Evolutionary conservation across 495 filamentous ascomycete genomes (phyloP).

Genomic region (Aspergillus kassunensis): DNA sequence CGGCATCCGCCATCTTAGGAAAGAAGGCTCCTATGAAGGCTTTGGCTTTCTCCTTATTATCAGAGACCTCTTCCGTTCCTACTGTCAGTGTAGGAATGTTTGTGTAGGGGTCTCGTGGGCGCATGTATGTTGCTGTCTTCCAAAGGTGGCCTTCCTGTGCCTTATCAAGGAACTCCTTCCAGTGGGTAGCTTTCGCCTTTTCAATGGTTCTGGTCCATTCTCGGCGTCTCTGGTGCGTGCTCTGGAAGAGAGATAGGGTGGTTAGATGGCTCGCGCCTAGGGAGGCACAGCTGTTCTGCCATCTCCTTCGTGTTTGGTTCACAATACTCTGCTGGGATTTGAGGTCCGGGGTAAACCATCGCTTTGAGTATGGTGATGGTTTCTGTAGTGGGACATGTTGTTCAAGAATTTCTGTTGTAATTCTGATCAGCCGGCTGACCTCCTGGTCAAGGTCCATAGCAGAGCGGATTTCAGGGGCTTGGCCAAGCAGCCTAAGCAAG

Average conservation of each 20-base stretch:
- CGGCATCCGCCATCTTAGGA: conserved; percentile 12
- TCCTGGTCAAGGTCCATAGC: conserved; percentile 2
- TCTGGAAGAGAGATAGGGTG: neutral
- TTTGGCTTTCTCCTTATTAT: conserved; percentile 23
- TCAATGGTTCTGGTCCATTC: conserved; percentile 18
- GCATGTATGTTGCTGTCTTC: conserved; percentile 26
- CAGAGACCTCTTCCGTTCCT: conserved; percentile 5
- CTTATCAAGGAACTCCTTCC: conserved; percentile 22
- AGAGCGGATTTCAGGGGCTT: too few relatives aligned
- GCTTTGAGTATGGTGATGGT: conserved; percentile 21
- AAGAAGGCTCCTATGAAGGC: conserved; percentile 27
- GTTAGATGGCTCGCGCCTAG: conserved; percentile 9
- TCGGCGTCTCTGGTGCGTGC: conserved; percentile 16
- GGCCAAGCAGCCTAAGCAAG: too few relatives aligned
- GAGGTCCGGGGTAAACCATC: conserved; percentile 23
- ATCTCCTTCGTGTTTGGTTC: conserved; percentile 17
- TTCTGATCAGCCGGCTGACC: conserved; percentile 13
- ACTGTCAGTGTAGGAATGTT: conserved; percentile 16
- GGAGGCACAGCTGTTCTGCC: conserved; percentile 14
- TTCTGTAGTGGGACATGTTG: conserved; percentile 7
- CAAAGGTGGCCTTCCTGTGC: conserved; percentile 19
- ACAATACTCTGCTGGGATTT: conserved; percentile 18
- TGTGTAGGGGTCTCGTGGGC: conserved; percentile 18
- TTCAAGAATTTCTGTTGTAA: conserved; percentile 12
- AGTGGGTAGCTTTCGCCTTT: conserved; percentile 16